Conservation (phyloP, 73 alveolate species). For the Uronychia binucleata region DNA sequence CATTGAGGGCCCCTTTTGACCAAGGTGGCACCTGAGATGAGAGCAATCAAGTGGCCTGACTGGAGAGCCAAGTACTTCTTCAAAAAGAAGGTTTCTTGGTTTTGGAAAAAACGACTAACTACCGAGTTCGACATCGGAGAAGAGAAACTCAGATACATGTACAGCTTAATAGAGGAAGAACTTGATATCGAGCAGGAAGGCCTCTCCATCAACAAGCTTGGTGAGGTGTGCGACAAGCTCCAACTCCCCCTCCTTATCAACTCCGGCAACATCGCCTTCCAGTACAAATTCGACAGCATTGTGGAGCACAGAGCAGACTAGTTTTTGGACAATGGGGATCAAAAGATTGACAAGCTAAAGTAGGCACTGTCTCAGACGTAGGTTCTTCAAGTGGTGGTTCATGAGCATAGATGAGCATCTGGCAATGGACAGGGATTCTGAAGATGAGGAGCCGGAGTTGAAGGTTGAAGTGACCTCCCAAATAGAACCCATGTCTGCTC, state of each 20-base stretch:
- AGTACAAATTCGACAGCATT: conserved; percentile 88
- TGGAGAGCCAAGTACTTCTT: conserved; percentile 82
- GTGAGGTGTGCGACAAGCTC: conserved; percentile 89
- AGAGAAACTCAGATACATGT: conserved; percentile 47
- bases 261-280: conserved; percentile 91
- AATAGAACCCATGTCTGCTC: no score
- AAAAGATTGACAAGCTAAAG: conserved; percentile 59
- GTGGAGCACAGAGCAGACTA: conserved; percentile 77
- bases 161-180: conserved; percentile 36
- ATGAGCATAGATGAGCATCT: conserved; percentile 62
- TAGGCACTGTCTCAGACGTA: conserved; percentile 3
- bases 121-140: conserved; percentile 62
- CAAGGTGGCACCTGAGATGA: conserved; percentile 66
- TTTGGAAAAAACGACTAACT: conserved; percentile 78
- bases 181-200: conserved; percentile 17
- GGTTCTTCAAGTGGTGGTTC: conserved; percentile 79
- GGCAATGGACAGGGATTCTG: conserved; percentile 33
- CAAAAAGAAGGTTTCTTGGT: conserved; percentile 78
- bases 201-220: conserved; percentile 59
- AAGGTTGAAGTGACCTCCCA: no score
- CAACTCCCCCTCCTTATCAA: conserved; percentile 76
- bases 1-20: conserved; percentile 90
- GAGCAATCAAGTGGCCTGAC: conserved; percentile 93
- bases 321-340: conserved; percentile 75
- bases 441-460: conserved; percentile 4